Conservation (phyloP, 106 monocot genomes). For the Dendrobium catenatum region DNA sequence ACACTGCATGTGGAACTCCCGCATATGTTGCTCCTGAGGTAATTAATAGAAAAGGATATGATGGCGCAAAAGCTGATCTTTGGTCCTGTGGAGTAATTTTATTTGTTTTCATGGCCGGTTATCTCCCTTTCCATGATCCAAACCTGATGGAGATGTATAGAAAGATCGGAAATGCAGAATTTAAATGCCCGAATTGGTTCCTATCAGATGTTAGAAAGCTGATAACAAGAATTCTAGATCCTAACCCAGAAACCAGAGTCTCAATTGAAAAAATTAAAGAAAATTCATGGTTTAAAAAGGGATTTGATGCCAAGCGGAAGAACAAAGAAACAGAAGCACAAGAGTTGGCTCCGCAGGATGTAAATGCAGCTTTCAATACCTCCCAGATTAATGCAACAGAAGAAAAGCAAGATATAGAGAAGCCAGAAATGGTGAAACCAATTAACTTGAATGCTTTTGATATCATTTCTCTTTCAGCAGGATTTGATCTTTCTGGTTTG, state of each 20-base stretch:
- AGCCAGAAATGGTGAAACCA: conserved; percentile 10
- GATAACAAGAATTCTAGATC: conserved; percentile 30
- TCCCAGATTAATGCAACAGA: background rate
- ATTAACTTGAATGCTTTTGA: conserved; percentile 29
- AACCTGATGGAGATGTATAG: conserved; percentile 45
- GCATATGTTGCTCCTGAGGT: conserved; percentile 58
- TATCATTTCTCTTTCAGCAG: conserved; percentile 31
- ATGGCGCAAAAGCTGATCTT: conserved; percentile 40
- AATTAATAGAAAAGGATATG: conserved; percentile 32
- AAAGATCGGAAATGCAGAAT: conserved; percentile 42
- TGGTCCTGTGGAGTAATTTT: conserved; percentile 39
- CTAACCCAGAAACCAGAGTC: conserved; percentile 37
- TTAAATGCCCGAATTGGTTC: conserved; percentile 37
- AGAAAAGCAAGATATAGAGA: background rate
- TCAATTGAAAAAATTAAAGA: conserved; percentile 29
- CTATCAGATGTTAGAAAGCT: conserved; percentile 30
- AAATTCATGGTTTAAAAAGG: conserved; percentile 31
- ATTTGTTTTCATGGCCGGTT: conserved; percentile 29
- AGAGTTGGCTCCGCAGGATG: conserved; percentile 9
- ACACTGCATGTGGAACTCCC: conserved; percentile 51
- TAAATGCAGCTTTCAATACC: conserved; percentile 12
- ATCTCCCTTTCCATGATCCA: conserved; percentile 38
- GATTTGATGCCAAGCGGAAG: conserved; percentile 10
- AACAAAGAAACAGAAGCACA: conserved; percentile 10
- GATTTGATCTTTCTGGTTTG: conserved; percentile 29